Percentiles rank a stretch among this genome's conserved stretches.
Conservation (phyloP, 805 yeast species). For the Pichia phayaonensis region DNA sequence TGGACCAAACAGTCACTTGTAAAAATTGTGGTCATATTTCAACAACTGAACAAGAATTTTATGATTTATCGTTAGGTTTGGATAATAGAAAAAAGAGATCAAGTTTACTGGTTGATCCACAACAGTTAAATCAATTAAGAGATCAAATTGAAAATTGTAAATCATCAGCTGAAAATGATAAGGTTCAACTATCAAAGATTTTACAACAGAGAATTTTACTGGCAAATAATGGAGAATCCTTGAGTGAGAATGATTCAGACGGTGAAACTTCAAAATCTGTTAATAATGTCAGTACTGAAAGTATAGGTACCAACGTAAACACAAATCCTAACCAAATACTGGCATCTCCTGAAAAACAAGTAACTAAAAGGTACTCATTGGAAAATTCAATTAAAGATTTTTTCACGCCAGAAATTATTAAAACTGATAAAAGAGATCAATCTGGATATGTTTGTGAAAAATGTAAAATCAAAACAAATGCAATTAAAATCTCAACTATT, state of each 20-base stretch:
- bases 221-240: conserved; percentile 19
- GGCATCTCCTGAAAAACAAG: neutral
- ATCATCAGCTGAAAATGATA: conserved; percentile 18
- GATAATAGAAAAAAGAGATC: conserved; percentile 41
- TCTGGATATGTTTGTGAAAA: conserved; percentile 83
- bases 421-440: conserved; percentile 56
- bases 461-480: conserved; percentile 71
- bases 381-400: conserved; percentile 72
- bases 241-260: neutral
- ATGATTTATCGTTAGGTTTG: conserved; percentile 81
- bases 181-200: conserved; percentile 22
- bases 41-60: conserved; percentile 85
- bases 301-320: neutral
- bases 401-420: conserved; percentile 74
- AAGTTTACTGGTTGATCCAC: conserved; percentile 23
- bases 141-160: conserved; percentile 24
- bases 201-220: conserved; percentile 23
- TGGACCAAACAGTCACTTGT: conserved; percentile 82
- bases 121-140: conserved; percentile 21
- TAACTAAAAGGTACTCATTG: conserved; percentile 41
- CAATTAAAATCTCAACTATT: conserved; percentile 67
- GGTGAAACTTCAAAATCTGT: conserved; percentile 19
- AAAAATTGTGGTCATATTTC: conserved; percentile 74
- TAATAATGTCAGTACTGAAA: conserved; percentile 6
- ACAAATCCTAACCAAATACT: neutral